These are phyloP conservation scores for Calcarisporium arbuscula DNA, from an alignment of 2,329 filamentous ascomycete species.

Conservation along the genomic window DNA sequence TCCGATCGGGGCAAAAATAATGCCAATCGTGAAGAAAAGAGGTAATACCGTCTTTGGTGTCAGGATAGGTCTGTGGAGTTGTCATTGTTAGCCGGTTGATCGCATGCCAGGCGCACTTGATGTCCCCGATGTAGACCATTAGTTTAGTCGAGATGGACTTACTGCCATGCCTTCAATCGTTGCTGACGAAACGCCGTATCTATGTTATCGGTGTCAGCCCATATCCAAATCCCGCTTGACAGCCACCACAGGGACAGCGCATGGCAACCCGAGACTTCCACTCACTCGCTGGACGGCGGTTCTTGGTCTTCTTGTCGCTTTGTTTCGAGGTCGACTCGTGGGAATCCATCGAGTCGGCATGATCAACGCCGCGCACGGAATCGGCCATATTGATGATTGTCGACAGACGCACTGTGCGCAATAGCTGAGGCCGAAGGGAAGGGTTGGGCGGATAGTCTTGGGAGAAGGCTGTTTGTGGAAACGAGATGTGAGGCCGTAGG, in stretches of 20 bases:
- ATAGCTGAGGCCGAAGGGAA: no score
- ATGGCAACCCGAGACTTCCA: slow-evolving; percentile 24
- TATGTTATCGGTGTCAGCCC: slow-evolving; percentile 28
- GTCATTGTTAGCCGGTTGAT: slow-evolving; percentile 27
- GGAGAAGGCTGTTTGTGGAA: no score
- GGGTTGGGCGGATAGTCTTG: no score
- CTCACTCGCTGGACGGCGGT: slow-evolving; percentile 81
- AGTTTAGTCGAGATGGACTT: slow-evolving; percentile 33
- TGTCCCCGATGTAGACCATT: background rate
- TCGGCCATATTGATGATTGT: slow-evolving; percentile 38
- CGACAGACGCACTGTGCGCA: slow-evolving; percentile 13
- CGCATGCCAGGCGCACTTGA: background rate
- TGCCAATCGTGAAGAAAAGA: slow-evolving; percentile 82
- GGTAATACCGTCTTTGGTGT: slow-evolving; percentile 91
- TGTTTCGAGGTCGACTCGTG: slow-evolving; percentile 45
- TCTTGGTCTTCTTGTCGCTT: slow-evolving; percentile 81
- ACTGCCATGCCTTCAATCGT: slow-evolving; percentile 98
- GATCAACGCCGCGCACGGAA: slow-evolving; percentile 36
- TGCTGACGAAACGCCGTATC: slow-evolving; percentile 97
- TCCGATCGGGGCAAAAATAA: slow-evolving; percentile 91
- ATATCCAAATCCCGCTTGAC: background rate
- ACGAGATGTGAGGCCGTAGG: no score
- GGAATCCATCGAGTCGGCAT: slow-evolving; percentile 48
- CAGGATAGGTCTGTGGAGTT: slow-evolving; percentile 67
- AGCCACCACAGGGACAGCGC: background rate